Conservation (phyloP, 2,329 filamentous ascomycete species). For the Colletotrichum liriopes region DNA sequence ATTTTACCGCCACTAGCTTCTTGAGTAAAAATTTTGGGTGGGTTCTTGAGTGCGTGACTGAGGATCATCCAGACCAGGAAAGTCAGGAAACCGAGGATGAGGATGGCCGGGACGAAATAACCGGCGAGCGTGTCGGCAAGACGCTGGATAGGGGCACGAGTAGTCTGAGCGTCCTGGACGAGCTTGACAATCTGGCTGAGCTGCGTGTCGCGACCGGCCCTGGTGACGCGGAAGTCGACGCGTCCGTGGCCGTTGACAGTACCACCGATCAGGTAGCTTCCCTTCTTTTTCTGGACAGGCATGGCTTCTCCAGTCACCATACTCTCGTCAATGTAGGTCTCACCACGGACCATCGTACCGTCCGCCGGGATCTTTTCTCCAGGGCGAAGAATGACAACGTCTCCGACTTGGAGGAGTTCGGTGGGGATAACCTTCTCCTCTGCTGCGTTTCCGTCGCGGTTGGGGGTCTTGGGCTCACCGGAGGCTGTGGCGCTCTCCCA, state of each 20-base stretch:
- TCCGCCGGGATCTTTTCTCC: conserved; percentile 98
- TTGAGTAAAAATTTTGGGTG: conserved; percentile 89
- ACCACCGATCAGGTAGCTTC: conserved; percentile 86
- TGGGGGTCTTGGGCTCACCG: conserved; percentile 62
- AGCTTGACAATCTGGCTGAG: conserved; percentile 98
- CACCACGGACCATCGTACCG: conserved; percentile 86
- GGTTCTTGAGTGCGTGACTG: conserved; percentile 85
- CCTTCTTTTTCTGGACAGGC: conserved; percentile 91
- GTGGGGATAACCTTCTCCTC: conserved; percentile 92
- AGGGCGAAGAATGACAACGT: conserved; percentile 92
- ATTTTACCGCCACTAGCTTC: conserved; percentile 88
- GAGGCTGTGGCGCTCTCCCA: conserved; percentile 70
- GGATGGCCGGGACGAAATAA: conserved; percentile 93
- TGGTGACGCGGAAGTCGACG: conserved; percentile 91
- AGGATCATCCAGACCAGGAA: conserved; percentile 96
- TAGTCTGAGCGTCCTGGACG: conserved; percentile 98
- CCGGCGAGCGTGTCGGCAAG: conserved; percentile 93
- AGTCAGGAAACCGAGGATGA: conserved; percentile 85
- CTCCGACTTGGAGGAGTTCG: conserved; percentile 93
- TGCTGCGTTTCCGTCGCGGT: conserved; percentile 72
- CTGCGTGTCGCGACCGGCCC: conserved; percentile 94
- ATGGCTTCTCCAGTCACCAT: conserved; percentile 99
- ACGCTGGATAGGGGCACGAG: conserved; percentile 92
- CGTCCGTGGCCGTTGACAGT: conserved; percentile 96
- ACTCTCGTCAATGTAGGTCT: conserved; percentile 96